Evolutionary conservation across 345 rosid genomes (phyloP).

Genomic region (Arabis alpina): DNA sequence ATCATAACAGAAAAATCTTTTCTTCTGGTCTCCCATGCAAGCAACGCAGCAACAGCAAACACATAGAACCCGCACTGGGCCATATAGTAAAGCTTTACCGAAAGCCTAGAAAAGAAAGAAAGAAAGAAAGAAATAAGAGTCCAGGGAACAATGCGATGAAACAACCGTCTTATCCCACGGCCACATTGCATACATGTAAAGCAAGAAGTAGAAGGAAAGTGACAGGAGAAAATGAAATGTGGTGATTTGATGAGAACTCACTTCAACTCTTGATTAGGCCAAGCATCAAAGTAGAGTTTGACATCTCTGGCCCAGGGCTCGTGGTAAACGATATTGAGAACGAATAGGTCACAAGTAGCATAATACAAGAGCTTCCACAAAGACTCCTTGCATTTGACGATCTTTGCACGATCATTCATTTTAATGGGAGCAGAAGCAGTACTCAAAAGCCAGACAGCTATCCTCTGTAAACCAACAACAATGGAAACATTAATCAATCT

Average conservation of each 20-base stretch:
- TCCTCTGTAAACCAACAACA: slow-evolving; percentile 49
- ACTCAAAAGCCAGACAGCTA: slow-evolving; percentile 63
- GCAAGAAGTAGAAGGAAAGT: background rate
- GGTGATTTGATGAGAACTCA: slow-evolving; percentile 45
- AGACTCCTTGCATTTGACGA: slow-evolving; percentile 82
- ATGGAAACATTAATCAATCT: slow-evolving; percentile 15
- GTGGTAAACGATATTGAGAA: slow-evolving; percentile 54
- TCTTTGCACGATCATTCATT: slow-evolving; percentile 56
- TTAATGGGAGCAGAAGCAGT: slow-evolving; percentile 49
- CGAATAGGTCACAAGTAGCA: slow-evolving; percentile 62
- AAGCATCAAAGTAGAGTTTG: slow-evolving; percentile 63
- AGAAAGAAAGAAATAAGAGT: slow-evolving; percentile 14
- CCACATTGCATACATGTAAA: background rate
- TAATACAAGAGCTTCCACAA: slow-evolving; percentile 88
- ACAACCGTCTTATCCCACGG: background rate
- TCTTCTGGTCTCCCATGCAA: slow-evolving; percentile 93
- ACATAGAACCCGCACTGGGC: slow-evolving; percentile 93
- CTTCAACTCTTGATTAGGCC: slow-evolving; percentile 94
- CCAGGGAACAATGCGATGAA: background rate
- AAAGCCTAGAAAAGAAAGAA: slow-evolving; percentile 52
- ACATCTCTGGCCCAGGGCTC: slow-evolving; percentile 84
- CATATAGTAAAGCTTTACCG: slow-evolving; percentile 77
- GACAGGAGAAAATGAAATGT: background rate
- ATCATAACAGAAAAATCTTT: slow-evolving; percentile 98
- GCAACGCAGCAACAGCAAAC: slow-evolving; percentile 82